Base-by-base conservation (phyloP, 106 monocot genomes). In the Posidonia australis region DNA sequence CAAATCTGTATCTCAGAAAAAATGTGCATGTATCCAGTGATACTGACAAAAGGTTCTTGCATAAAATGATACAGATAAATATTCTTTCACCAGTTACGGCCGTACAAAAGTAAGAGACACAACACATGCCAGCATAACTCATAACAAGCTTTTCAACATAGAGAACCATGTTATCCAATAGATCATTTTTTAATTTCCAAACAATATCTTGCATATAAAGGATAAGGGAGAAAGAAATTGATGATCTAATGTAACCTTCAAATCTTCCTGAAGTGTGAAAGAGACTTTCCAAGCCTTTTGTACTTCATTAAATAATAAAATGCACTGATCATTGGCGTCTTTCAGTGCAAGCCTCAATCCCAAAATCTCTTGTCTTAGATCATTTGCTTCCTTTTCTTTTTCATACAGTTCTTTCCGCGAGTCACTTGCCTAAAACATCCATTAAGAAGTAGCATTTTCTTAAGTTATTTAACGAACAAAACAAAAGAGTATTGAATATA, bases 201-300 rank as follows among this genome's bases (percentile, higher is more conserved):
- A 6, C 49, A 49, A 49, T 19, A 49, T 49, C 19, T 49, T 49
- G 48, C 48, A 49, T 49, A 49, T 49, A 49, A 0, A 49, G 16
- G 48, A 60, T 14, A 44, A 21, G 43, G 13, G 9, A 20, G 44
- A 32, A 22, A 44, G 22, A 32, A 62, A 62, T 62, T 18, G 10
- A 9, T 42, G 1, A 44, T 11, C 44, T 27, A 26, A 65, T 11
- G 24, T 9, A 60, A 98, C 96, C 90, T 98, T 91, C 42, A 98
- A 55, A 81, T 91, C 85, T 44, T 80, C 67, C 63, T 98, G 96
- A 76, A 98, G 86, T 51, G 91, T 91, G 51, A 80, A 98, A 41
- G 96, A 91, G 64, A 98, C 90, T 78, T 91, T 98, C 96, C 96
- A 98, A 0, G 87, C 96, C 58, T 98, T 98, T 62, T 98, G 96